phyloP scores from a whole-genome alignment of 2,329 filamentous ascomycete genomes.

The Berkeleyomyces rouxiae region DNA sequence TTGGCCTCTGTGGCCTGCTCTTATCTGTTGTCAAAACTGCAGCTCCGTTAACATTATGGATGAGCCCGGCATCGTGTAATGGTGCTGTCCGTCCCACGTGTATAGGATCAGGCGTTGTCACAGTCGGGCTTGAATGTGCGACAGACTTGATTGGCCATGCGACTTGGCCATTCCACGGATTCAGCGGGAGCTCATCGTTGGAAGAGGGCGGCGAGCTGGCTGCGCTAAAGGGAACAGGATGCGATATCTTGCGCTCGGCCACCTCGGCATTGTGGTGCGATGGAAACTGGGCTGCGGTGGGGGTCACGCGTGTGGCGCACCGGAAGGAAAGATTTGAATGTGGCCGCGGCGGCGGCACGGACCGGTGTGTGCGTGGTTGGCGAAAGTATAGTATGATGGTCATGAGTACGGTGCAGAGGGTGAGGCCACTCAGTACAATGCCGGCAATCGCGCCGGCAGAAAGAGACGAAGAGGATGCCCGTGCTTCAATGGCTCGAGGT shows the following conservation, averaged over 20 bases:
- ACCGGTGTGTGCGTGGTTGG: constrained; percentile 23
- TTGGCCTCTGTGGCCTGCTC: too few species aligned
- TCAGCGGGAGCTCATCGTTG: background rate
- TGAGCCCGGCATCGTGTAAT: too few species aligned
- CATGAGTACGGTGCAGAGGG: constrained; percentile 23
- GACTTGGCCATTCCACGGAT: background rate
- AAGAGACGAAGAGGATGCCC: constrained; percentile 1
- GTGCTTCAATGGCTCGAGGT: background rate
- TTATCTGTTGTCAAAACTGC: too few species aligned
- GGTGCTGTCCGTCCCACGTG: background rate
- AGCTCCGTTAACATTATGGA: too few species aligned
- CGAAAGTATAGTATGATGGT: constrained; percentile 27
- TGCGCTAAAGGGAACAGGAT: background rate
- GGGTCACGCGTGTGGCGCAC: constrained; percentile 31
- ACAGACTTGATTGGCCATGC: background rate
- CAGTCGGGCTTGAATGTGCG: background rate
- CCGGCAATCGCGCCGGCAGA: constrained; percentile 6
- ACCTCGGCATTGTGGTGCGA: background rate
- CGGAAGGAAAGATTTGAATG: constrained; percentile 34
- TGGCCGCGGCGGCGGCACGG: constrained; percentile 19
- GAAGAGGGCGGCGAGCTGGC: background rate
- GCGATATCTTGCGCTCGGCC: background rate
- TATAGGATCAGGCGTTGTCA: background rate
- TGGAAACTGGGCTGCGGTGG: constrained; percentile 23
- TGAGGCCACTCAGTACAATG: constrained; percentile 23